These are phyloP conservation scores for Glycine tomentella DNA, from an alignment of 306 rosid species.

Conservation along the genomic window DNA sequence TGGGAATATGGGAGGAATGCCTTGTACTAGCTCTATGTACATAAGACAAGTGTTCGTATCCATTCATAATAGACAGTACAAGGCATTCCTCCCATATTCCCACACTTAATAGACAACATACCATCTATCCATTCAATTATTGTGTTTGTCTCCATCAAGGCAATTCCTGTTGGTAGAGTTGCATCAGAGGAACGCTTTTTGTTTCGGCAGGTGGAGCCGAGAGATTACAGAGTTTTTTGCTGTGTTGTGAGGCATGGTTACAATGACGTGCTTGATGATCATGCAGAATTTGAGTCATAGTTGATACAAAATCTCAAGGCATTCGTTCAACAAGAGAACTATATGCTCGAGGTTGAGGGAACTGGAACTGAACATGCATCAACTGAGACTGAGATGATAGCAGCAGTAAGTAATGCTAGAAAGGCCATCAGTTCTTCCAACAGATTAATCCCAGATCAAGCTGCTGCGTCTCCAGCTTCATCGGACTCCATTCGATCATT, in stretches of 20 bases:
- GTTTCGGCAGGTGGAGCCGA: conserved; percentile 72
- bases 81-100: conserved; percentile 85
- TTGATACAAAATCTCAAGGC: conserved; percentile 65
- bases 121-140: conserved; percentile 78
- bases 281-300: conserved; percentile 62
- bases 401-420: not conserved
- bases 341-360: conserved; percentile 41
- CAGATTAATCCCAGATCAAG: conserved; percentile 37
- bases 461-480: not conserved
- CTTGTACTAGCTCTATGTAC: conserved; percentile 82
- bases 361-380: not conserved
- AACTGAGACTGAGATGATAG: not conserved
- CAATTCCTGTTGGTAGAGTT: conserved; percentile 69
- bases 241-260: conserved; percentile 90
- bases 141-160: conserved; percentile 76
- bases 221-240: conserved; percentile 65
- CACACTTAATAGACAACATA: conserved; percentile 64
- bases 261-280: conserved; percentile 59
- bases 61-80: no score
- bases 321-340: conserved; percentile 55
- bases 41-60: no score
- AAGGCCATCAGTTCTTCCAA: conserved; percentile 35
- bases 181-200: conserved; percentile 68
- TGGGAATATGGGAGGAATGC: conserved; percentile 82
- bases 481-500: conserved; percentile 44